Evolutionary conservation across 1,139 yeast species (phyloP).

Genomic region (Suhomyces choctaworum): DNA sequence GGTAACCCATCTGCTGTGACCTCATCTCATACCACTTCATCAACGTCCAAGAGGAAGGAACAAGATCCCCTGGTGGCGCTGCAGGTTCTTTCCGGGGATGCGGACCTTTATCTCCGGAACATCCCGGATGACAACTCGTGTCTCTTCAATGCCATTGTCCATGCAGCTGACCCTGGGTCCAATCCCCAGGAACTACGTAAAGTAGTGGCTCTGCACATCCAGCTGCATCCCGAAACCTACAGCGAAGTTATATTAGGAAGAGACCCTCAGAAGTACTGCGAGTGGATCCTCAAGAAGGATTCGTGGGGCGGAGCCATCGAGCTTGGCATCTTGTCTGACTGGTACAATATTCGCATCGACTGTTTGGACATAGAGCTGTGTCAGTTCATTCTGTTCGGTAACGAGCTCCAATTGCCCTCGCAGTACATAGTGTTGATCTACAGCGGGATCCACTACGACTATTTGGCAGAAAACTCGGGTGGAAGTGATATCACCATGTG

Average conservation of each 20-base stretch:
- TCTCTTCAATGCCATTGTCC: slow-evolving; percentile 67
- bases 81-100: slow-evolving; percentile 3
- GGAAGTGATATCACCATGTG: slow-evolving; percentile 27
- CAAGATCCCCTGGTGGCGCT: not conserved
- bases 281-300: slow-evolving; percentile 61
- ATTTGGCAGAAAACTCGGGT: slow-evolving; percentile 36
- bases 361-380: slow-evolving; percentile 72
- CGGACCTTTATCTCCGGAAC: slow-evolving; percentile 48
- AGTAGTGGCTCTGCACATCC: slow-evolving; percentile 48
- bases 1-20: slow-evolving; percentile 8
- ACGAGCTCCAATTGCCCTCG: slow-evolving; percentile 34
- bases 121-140: slow-evolving; percentile 84
- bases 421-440: slow-evolving; percentile 59
- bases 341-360: slow-evolving; percentile 53
- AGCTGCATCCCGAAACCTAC: slow-evolving; percentile 45
- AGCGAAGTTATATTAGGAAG: slow-evolving; percentile 62
- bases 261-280: slow-evolving; percentile 49
- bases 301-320: slow-evolving; percentile 92
- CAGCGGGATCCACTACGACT: slow-evolving; percentile 76
- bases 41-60: not conserved
- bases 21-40: not conserved
- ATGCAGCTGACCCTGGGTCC: slow-evolving; percentile 41
- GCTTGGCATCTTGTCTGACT: slow-evolving; percentile 60
- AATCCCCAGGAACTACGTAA: slow-evolving; percentile 47
- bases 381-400: slow-evolving; percentile 54